phyloP scores from a whole-genome alignment of 495 filamentous ascomycete genomes.

The Xylaria flabelliformis region DNA sequence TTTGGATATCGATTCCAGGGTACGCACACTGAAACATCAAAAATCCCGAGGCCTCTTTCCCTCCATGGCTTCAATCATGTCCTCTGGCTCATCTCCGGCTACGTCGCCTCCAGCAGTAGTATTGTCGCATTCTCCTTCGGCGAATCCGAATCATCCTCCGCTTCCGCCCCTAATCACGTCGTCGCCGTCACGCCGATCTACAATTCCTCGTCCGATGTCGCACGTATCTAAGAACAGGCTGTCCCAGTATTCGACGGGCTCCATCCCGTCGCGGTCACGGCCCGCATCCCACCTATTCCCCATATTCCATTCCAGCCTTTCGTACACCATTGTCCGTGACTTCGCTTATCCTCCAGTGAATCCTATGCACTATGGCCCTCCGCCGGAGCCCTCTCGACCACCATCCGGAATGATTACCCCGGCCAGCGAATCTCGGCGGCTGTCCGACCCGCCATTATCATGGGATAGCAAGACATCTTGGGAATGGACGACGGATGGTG shows the following conservation, averaged over 20 bases:
- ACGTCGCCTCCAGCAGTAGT: conserved; percentile 57
- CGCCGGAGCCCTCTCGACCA: conserved; percentile 69
- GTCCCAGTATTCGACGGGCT: conserved; percentile 71
- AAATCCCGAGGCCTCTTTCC: conserved; percentile 32
- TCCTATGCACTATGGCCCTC: conserved; percentile 92
- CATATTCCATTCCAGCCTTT: conserved; percentile 83
- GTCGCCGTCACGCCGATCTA: conserved; percentile 58
- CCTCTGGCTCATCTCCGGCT: conserved; percentile 61
- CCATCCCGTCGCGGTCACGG: conserved; percentile 75
- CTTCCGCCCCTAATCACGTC: conserved; percentile 71
- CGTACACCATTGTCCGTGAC: conserved; percentile 90
- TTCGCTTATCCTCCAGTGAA: conserved; percentile 88
- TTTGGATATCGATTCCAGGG: conserved; percentile 35
- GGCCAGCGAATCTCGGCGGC: conserved; percentile 76
- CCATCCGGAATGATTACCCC: conserved; percentile 83
- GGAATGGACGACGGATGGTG: conserved; percentile 54
- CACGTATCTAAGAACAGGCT: conserved; percentile 73
- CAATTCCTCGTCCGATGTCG: conserved; percentile 69
- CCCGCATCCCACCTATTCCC: conserved; percentile 80
- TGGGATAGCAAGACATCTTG: conserved; percentile 66
- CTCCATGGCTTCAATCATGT: conserved; percentile 63
- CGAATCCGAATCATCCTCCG: conserved; percentile 62
- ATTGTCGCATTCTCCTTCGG: conserved; percentile 55
- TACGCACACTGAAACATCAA: conserved; percentile 38
- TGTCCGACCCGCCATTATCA: conserved; percentile 78